These are phyloP conservation scores for Eurotiales sp. DNA, from an alignment of 2,329 filamentous ascomycete genomes.

Conservation along the genomic window DNA sequence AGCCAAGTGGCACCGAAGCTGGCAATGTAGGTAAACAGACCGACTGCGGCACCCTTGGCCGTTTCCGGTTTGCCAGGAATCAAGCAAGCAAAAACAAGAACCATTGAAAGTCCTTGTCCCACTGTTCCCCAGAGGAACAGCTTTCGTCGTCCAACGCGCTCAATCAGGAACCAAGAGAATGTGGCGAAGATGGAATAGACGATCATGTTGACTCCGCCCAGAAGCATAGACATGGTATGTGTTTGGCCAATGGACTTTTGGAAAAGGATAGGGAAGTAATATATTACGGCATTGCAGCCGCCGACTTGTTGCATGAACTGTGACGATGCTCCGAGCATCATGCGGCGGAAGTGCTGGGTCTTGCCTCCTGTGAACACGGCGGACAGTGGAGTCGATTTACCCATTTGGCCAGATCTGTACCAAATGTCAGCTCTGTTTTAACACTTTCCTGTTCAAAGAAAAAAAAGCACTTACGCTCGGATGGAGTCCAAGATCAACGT, in stretches of 20 bases:
- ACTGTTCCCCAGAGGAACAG: slow-evolving; percentile 22
- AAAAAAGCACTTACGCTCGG: slow-evolving; percentile 36
- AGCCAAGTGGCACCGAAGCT: slow-evolving; percentile 62
- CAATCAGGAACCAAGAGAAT: slow-evolving; percentile 49
- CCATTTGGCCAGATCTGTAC: slow-evolving; percentile 17
- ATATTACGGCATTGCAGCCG: slow-evolving; percentile 51
- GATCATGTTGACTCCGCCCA: slow-evolving; percentile 53
- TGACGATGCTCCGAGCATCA: slow-evolving; percentile 38
- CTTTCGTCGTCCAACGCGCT: slow-evolving; percentile 37
- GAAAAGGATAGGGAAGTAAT: slow-evolving; percentile 49
- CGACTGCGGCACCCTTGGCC: slow-evolving; percentile 23
- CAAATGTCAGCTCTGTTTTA: slow-evolving; percentile 39
- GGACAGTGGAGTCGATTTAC: slow-evolving; percentile 20
- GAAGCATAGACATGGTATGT: slow-evolving; percentile 45
- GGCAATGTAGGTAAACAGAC: slow-evolving; percentile 63
- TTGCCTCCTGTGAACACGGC: slow-evolving; percentile 24
- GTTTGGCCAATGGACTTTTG: slow-evolving; percentile 40
- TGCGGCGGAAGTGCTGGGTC: slow-evolving; percentile 38
- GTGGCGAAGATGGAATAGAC: slow-evolving; percentile 38
- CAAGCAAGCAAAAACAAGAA: slow-evolving; percentile 24
- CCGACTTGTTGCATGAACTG: slow-evolving; percentile 48
- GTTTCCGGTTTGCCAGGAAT: slow-evolving; percentile 16
- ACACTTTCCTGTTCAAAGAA: slow-evolving; percentile 39
- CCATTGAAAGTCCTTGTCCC: slow-evolving; percentile 27
- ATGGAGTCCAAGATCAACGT: slow-evolving; percentile 62